Conservation (phyloP, 108 stramenopile genomes). For the Fragilaria radians region DNA sequence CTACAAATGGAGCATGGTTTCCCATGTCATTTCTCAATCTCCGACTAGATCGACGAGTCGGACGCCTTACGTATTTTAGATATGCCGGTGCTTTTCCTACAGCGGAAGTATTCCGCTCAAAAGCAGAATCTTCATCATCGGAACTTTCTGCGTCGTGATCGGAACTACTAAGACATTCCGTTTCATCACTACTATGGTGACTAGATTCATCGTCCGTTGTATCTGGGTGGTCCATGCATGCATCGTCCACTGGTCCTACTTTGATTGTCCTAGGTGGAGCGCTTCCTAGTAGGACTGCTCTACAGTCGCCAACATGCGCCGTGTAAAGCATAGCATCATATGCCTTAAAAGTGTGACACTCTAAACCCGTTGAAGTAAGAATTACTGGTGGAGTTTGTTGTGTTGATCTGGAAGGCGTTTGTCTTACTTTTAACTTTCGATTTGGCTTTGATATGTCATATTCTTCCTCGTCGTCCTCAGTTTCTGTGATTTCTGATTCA, state of each 20-base stretch:
- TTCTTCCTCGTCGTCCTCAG: slow-evolving; percentile 73
- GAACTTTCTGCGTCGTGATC: slow-evolving; percentile 71
- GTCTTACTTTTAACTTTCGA: slow-evolving; percentile 13
- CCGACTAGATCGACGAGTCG: slow-evolving; percentile 9
- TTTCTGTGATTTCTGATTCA: slow-evolving; percentile 69
- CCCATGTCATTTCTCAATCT: not conserved
- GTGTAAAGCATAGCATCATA: slow-evolving; percentile 79
- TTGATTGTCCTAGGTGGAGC: slow-evolving; percentile 80
- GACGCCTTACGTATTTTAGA: slow-evolving; percentile 26
- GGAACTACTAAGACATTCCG: slow-evolving; percentile 59
- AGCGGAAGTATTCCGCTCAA: not conserved
- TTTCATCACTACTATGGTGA: slow-evolving; percentile 68
- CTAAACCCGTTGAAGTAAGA: slow-evolving; percentile 48
- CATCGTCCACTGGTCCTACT: slow-evolving; percentile 44
- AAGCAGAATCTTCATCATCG: slow-evolving; percentile 41
- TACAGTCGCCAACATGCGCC: slow-evolving; percentile 81
- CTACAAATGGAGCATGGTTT: slow-evolving; percentile 1
- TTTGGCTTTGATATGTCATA: slow-evolving; percentile 25
- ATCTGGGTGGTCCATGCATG: slow-evolving; percentile 28
- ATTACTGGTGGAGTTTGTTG: not conserved
- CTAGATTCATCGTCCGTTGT: slow-evolving; percentile 67
- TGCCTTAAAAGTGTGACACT: slow-evolving; percentile 68
- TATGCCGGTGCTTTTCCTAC: slow-evolving; percentile 12
- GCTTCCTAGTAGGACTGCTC: slow-evolving; percentile 73
- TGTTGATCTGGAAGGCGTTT: not conserved